phyloP scores from a whole-genome alignment of 2,329 filamentous ascomycete species.

The Dactylellina leptospora region DNA sequence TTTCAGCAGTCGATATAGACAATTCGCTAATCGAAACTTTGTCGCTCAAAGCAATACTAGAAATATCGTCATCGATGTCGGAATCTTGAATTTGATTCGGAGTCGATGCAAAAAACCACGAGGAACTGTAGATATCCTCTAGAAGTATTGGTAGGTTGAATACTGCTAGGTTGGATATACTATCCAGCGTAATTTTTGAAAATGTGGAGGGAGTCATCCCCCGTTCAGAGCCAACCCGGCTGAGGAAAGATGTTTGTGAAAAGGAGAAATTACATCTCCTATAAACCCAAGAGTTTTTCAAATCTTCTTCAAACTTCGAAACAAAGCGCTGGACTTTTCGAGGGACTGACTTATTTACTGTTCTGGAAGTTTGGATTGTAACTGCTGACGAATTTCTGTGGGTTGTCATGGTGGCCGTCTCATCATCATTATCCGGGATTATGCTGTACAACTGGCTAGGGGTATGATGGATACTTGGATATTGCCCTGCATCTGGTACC shows the following conservation, averaged over 20 bases:
- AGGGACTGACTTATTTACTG: too few species aligned
- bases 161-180: constrained; percentile 27
- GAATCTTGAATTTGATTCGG: too few species aligned
- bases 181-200: constrained; percentile 2
- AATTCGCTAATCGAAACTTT: too few species aligned
- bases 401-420: too few species aligned
- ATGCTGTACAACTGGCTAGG: neutral
- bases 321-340: neutral
- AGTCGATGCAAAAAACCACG: too few species aligned
- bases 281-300: constrained; percentile 19
- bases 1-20: neutral
- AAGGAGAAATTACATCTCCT: neutral
- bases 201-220: neutral
- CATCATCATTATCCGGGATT: neutral
- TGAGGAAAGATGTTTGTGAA: constrained; percentile 5
- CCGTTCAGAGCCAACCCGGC: constrained; percentile 1
- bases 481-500: neutral
- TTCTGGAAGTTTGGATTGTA: too few species aligned
- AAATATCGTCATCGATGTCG: too few species aligned
- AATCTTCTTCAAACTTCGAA: constrained; percentile 9
- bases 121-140: constrained; percentile 14
- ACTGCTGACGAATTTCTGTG: too few species aligned
- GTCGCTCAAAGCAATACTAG: too few species aligned
- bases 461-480: neutral
- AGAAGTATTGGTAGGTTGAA: constrained; percentile 9